Conservation (phyloP, 2,329 filamentous ascomycete species). For the Epichloe glyceriae region DNA sequence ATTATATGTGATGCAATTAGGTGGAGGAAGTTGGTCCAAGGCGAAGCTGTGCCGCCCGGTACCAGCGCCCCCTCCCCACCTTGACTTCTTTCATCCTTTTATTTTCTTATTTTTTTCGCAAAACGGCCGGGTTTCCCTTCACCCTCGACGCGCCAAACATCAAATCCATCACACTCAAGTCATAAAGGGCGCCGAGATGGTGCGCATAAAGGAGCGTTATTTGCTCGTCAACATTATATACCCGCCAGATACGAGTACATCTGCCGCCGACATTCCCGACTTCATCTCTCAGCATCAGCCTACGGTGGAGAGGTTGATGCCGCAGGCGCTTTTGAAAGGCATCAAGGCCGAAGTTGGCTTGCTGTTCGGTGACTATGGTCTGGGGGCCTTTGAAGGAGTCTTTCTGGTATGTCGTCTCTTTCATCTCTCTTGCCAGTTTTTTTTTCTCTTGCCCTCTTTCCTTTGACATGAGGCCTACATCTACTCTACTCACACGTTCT, state of each 20-base stretch:
- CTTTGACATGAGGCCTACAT: slow-evolving; percentile 1
- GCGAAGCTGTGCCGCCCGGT: too few relatives aligned
- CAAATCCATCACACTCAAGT: background rate
- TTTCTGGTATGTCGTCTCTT: slow-evolving; percentile 43
- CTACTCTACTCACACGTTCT: background rate
- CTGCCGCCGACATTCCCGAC: slow-evolving; percentile 33
- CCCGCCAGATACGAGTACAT: slow-evolving; percentile 39
- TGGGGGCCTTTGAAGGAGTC: slow-evolving; percentile 55
- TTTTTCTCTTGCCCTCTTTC: background rate
- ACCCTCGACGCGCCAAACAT: background rate
- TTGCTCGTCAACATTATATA: slow-evolving; percentile 91
- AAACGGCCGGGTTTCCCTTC: background rate
- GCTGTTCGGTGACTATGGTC: slow-evolving; percentile 81
- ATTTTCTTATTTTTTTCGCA: background rate
- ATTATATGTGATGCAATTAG: too few relatives aligned
- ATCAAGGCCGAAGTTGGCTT: slow-evolving; percentile 58
- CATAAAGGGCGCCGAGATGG: slow-evolving; percentile 46
- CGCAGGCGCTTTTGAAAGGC: slow-evolving; percentile 50
- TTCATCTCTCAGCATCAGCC: slow-evolving; percentile 68
- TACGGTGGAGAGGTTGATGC: slow-evolving; percentile 57
- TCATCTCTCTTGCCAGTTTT: background rate
- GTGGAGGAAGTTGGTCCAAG: too few relatives aligned
- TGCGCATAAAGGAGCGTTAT: slow-evolving; percentile 92
- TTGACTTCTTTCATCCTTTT: background rate
- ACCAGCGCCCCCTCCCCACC: background rate